phyloP scores from a whole-genome alignment of 1,139 yeast species.

The Geotrichum siamense region DNA sequence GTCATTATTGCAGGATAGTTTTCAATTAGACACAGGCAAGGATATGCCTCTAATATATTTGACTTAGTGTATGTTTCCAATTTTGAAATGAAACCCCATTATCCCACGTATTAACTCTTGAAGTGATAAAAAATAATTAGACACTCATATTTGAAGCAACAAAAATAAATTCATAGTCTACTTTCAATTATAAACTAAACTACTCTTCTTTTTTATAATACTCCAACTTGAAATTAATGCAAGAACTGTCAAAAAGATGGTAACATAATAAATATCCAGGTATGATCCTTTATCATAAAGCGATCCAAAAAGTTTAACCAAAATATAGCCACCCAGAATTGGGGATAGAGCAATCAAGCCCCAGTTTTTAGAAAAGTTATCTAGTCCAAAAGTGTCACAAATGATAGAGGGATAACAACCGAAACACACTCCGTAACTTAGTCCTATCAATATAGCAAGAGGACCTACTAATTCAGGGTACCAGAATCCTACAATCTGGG shows the following conservation, averaged over 20 bases:
- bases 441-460: constrained; percentile 54
- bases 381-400: constrained; percentile 64
- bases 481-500: constrained; percentile 19
- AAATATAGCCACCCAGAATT: constrained; percentile 32
- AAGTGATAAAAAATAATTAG: no score
- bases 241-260: not conserved
- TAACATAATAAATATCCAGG: not conserved
- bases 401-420: constrained; percentile 72
- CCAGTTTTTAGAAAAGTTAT: constrained; percentile 69
- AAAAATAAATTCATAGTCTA: no score
- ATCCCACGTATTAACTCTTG: no score
- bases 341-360: constrained; percentile 46
- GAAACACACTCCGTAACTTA: constrained; percentile 66
- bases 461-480: constrained; percentile 34
- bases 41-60: no score
- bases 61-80: no score
- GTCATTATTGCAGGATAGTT: no score
- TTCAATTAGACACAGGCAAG: no score
- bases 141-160: no score
- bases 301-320: constrained; percentile 32
- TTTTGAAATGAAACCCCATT: no score
- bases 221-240: not conserved
- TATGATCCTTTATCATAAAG: constrained; percentile 27
- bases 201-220: not conserved
- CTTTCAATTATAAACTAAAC: no score